Percentiles rank a stretch among this genome's conserved stretches.
These are phyloP conservation scores for Moringa oleifera DNA, from an alignment of 345 rosid species.

Conservation along the genomic window DNA sequence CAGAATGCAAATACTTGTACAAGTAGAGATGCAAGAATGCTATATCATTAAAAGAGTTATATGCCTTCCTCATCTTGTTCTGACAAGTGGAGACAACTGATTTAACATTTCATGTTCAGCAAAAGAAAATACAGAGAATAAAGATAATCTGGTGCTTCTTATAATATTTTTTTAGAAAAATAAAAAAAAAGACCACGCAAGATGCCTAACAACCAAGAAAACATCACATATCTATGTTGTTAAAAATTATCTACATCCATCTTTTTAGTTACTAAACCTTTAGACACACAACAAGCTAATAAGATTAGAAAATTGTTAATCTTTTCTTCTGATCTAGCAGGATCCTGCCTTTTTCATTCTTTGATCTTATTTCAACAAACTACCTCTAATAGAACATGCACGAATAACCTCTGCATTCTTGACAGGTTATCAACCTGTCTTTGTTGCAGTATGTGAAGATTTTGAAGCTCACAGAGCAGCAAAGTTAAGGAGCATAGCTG, in stretches of 20 bases:
- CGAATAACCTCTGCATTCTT: background rate
- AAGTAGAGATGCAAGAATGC: background rate
- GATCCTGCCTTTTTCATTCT: background rate
- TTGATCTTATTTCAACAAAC: background rate
- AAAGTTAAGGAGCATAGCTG: background rate
- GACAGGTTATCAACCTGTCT: background rate
- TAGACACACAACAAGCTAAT: too few relatives aligned
- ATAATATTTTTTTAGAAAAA: too few relatives aligned
- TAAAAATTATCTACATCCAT: too few relatives aligned
- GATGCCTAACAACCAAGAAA: background rate
- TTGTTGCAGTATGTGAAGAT: background rate
- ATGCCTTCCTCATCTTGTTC: background rate
- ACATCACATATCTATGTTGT: background rate
- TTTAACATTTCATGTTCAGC: too few relatives aligned
- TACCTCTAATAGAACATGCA: background rate
- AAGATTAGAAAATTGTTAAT: too few relatives aligned
- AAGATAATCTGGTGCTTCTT: too few relatives aligned
- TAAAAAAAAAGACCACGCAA: too few relatives aligned
- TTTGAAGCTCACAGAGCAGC: background rate
- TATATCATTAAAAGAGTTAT: background rate
- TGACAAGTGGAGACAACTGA: background rate
- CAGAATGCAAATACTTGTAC: too few relatives aligned
- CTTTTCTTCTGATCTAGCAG: background rate
- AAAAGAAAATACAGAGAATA: too few relatives aligned
- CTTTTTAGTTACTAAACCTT: background rate